Evolutionary conservation across 352 stramenopile species (phyloP).

Genomic region (Phytophthora constricta): DNA sequence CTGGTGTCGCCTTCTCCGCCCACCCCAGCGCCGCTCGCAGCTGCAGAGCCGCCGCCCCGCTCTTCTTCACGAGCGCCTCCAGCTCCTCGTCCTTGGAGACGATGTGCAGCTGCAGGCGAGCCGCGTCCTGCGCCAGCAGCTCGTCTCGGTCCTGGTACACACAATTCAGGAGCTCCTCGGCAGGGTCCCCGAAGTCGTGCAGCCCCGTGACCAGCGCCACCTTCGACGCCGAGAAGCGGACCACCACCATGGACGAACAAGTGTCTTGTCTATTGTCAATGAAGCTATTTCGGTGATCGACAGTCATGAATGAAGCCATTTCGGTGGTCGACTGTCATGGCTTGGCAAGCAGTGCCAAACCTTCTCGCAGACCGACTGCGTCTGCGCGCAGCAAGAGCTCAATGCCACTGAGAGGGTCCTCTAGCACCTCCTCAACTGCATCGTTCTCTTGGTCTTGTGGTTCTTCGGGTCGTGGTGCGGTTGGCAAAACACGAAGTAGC

Average conservation of each 20-base stretch:
- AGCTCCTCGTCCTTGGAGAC: constrained; percentile 71
- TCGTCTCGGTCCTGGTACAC: constrained; percentile 75
- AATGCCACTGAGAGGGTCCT: constrained; percentile 12
- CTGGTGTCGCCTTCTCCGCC: constrained; percentile 41
- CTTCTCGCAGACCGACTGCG: constrained; percentile 18
- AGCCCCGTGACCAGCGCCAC: constrained; percentile 72
- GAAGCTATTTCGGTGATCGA: constrained; percentile 10
- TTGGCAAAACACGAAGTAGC: constrained; percentile 11
- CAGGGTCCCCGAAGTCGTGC: constrained; percentile 71
- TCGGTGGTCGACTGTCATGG: too few species aligned
- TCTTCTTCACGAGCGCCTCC: constrained; percentile 55
- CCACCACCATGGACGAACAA: constrained; percentile 30
- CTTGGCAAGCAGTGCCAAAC: constrained; percentile 16
- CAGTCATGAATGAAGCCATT: constrained; percentile 14
- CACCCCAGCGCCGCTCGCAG: constrained; percentile 60
- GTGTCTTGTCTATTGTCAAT: not conserved
- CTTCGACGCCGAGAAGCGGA: constrained; percentile 77
- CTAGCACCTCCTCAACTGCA: not conserved
- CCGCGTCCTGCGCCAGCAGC: constrained; percentile 55
- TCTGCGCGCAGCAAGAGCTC: constrained; percentile 31
- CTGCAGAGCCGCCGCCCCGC: constrained; percentile 45
- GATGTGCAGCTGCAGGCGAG: constrained; percentile 48
- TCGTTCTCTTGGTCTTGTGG: constrained; percentile 6
- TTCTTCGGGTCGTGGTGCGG: not conserved
- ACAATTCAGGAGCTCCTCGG: constrained; percentile 50